Conservation (phyloP, 495 filamentous ascomycete genomes). For the Daldinia loculata region DNA sequence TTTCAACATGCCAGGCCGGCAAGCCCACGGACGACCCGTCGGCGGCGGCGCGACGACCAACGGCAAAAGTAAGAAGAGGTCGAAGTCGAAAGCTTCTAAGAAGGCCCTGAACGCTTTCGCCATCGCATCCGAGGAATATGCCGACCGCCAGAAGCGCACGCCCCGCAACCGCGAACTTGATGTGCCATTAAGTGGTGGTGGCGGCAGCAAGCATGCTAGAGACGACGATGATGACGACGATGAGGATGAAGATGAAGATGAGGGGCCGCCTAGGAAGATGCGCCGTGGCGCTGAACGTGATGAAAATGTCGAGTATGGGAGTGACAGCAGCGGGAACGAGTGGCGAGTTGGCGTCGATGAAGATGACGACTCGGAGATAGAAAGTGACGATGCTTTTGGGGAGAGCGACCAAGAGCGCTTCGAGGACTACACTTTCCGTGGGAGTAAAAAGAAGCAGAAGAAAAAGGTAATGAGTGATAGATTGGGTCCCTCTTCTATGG, state of each 20-base stretch:
- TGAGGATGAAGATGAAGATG: slow-evolving; percentile 63
- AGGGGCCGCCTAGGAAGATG: slow-evolving; percentile 53
- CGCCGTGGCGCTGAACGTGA: slow-evolving; percentile 56
- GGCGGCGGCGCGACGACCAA: slow-evolving; percentile 47
- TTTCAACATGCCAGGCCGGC: slow-evolving; percentile 71
- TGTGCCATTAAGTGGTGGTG: slow-evolving; percentile 42
- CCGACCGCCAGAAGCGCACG: slow-evolving; percentile 48
- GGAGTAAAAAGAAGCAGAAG: slow-evolving; percentile 61
- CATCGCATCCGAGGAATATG: slow-evolving; percentile 73
- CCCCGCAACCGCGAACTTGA: slow-evolving; percentile 57
- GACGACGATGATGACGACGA: slow-evolving; percentile 63
- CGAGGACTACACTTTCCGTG: slow-evolving; percentile 76
- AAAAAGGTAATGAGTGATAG: slow-evolving; percentile 55
- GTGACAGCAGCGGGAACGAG: slow-evolving; percentile 86
- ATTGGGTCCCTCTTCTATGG: slow-evolving; percentile 34
- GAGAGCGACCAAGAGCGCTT: slow-evolving; percentile 87
- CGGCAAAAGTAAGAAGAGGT: slow-evolving; percentile 60
- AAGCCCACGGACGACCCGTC: slow-evolving; percentile 64
- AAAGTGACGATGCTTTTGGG: slow-evolving; percentile 93
- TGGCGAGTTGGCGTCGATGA: slow-evolving; percentile 83
- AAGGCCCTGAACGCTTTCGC: slow-evolving; percentile 84
- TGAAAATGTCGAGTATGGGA: slow-evolving; percentile 65
- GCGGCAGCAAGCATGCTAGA: slow-evolving; percentile 50
- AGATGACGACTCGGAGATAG: slow-evolving; percentile 83
- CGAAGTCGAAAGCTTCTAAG: slow-evolving; percentile 54